Conservation (phyloP, 345 rosid species). For the Hibiscus tridactylites region DNA sequence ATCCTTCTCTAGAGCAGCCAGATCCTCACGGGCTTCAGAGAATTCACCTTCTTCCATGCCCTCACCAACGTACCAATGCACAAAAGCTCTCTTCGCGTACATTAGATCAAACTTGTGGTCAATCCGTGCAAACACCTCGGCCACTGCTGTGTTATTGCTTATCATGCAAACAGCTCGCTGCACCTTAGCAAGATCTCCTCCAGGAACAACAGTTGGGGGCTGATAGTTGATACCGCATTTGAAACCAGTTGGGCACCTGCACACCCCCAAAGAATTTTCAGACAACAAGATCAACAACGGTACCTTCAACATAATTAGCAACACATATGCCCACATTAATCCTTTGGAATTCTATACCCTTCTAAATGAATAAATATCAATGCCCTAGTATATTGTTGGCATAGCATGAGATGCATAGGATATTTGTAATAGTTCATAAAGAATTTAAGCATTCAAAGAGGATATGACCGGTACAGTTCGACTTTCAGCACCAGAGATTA, state of each 20-base stretch:
- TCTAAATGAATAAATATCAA: background rate
- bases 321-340: background rate
- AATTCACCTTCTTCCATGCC: slow-evolving; percentile 20
- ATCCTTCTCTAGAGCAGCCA: slow-evolving; percentile 22
- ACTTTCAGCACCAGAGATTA: slow-evolving; percentile 8
- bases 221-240: slow-evolving; percentile 79
- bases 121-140: slow-evolving; percentile 1
- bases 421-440: background rate
- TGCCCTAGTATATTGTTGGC: background rate
- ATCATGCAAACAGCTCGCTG: slow-evolving; percentile 6
- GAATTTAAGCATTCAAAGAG: background rate
- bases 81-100: slow-evolving; percentile 1
- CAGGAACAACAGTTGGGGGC: slow-evolving; percentile 74
- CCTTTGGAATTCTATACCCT: background rate
- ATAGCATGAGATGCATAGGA: background rate
- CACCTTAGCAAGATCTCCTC: slow-evolving; percentile 66
- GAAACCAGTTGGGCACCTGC: slow-evolving; percentile 83
- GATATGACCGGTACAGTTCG: background rate
- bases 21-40: slow-evolving; percentile 1
- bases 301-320: background rate
- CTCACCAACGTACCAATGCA: slow-evolving; percentile 1
- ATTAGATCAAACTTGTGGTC: background rate
- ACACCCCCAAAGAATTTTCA: background rate
- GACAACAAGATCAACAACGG: background rate
- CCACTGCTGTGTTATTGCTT: slow-evolving; percentile 1